These are phyloP conservation scores for Plasmodium chabaudi DNA, from an alignment of 169 alveolate species.

Conservation along the genomic window DNA sequence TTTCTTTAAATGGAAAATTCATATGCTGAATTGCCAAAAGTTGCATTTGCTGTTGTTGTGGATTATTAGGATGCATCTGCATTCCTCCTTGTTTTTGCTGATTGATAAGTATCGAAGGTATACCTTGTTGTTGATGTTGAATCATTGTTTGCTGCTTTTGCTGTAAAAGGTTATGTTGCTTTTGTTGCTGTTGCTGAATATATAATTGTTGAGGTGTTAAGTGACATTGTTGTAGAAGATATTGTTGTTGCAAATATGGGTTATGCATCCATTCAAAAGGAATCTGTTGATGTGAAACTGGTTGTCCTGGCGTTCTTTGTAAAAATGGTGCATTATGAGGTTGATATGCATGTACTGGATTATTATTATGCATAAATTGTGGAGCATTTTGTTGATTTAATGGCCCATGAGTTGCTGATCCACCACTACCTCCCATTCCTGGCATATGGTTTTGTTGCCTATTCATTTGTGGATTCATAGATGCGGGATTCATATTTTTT, in stretches of 20 bases:
- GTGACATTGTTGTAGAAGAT: constrained; percentile 32
- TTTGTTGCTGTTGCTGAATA: constrained; percentile 11
- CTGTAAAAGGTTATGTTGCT: background rate
- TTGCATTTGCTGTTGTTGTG: constrained; percentile 31
- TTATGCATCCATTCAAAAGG: constrained; percentile 52
- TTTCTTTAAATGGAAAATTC: constrained; percentile 9
- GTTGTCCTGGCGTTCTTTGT: constrained; percentile 20
- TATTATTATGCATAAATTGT: constrained; percentile 23
- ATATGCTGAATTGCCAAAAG: constrained; percentile 9
- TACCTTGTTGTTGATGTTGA: constrained; percentile 27
- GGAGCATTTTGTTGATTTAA: constrained; percentile 35
- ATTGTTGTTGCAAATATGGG: constrained; percentile 71
- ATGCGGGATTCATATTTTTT: background rate
- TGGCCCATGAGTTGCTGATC: constrained; percentile 10
- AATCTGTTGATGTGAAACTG: constrained; percentile 24
- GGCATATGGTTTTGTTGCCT: constrained; percentile 39
- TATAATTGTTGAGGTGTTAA: constrained; percentile 6
- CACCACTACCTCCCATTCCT: too few relatives aligned
- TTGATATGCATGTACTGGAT: constrained; percentile 30
- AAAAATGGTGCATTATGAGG: constrained; percentile 33
- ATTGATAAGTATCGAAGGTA: constrained; percentile 9
- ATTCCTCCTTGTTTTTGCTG: constrained; percentile 34
- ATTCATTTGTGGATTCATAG: constrained; percentile 1
- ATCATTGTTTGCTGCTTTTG: constrained; percentile 2
- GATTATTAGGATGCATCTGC: constrained; percentile 12